A percentile compares a stretch with the other conserved stretches of the same genome.
phyloP scores from a whole-genome alignment of 768 basidiomycete genomes.

The Suillus fuscotomentosus region DNA sequence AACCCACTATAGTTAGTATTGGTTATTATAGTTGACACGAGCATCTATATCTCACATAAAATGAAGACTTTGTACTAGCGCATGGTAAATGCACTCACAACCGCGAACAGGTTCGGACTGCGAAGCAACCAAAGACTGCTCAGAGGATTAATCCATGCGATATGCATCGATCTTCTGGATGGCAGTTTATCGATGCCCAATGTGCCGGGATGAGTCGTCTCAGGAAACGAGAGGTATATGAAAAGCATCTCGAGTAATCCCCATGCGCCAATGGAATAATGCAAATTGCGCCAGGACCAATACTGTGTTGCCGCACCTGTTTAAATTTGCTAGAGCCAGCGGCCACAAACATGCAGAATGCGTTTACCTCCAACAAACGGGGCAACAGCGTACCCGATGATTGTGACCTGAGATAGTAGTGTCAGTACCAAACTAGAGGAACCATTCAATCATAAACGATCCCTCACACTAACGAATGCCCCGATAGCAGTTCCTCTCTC shows the following conservation, averaged over 20 bases:
- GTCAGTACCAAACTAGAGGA: background rate
- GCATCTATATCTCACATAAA: background rate
- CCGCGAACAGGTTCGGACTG: conserved; percentile 55
- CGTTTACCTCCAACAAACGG: conserved; percentile 53
- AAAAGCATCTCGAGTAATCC: conserved; percentile 39
- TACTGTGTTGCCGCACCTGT: conserved; percentile 53
- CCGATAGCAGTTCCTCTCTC: conserved; percentile 61
- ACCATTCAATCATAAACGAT: conserved; percentile 12
- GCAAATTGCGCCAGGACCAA: conserved; percentile 65
- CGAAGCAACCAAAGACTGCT: conserved; percentile 47
- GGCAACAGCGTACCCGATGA: conserved; percentile 61
- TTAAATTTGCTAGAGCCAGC: background rate
- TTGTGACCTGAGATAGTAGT: conserved; percentile 33
- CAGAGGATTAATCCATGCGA: conserved; percentile 56
- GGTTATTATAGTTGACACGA: background rate
- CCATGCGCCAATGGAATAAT: conserved; percentile 41
- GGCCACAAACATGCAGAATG: background rate
- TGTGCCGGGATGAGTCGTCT: conserved; percentile 62
- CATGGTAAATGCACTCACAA: conserved; percentile 40
- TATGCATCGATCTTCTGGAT: conserved; percentile 27
- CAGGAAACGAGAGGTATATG: conserved; percentile 53
- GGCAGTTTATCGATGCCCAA: conserved; percentile 50
- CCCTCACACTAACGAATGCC: conserved; percentile 48
- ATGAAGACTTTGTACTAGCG: background rate
- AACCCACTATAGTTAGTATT: background rate